Evolutionary conservation across 306 rosid genomes (phyloP).

Genomic region (Medicago truncatula): MtrunA17r5.0-ANR NC_053049.1:39647501-39648000

Average conservation of each 20-base stretch:
- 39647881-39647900: background rate
- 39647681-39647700: background rate
- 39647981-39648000: background rate
- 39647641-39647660: constrained; percentile 26
- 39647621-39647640: constrained; percentile 83
- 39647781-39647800: background rate
- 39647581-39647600: constrained; percentile 76
- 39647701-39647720: constrained; percentile 6
- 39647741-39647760: background rate
- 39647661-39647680: constrained; percentile 26
- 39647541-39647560: constrained; percentile 66
- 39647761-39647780: background rate
- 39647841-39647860: background rate
- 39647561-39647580: constrained; percentile 88
- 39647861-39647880: constrained; percentile 8
- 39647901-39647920: background rate
- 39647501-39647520: background rate
- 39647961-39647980: background rate
- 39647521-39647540: background rate
- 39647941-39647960: background rate
- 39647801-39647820: constrained; percentile 16
- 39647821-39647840: constrained; percentile 12
- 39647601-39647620: constrained; percentile 92
- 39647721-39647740: background rate
- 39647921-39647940: background rate